Base-by-base conservation (phyloP, 805 yeast species). In the Hyphopichia homilentoma region DNA sequence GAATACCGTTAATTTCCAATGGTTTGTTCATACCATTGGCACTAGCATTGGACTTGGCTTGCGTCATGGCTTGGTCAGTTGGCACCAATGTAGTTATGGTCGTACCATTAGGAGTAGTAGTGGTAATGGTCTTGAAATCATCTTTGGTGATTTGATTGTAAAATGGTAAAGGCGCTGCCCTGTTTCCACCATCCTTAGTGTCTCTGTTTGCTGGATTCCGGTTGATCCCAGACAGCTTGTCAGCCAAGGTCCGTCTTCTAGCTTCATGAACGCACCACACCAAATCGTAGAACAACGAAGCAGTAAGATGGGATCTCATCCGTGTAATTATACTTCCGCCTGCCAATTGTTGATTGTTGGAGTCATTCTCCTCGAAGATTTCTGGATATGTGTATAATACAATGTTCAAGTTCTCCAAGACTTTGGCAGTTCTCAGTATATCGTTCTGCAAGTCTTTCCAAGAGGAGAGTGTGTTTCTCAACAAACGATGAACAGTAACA, bases 261-360 rank as follows among this genome's bases (percentile, higher is more conserved):
- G 96, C 96, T 51, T 89, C 97, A 57, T 89, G 97, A 29, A 89
- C 82, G 54, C 95, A 84, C 88, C 95, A 88, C 8, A 89, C 90
- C 32, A 89, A 68, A 57, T 89, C 97, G 52, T 89, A 89, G 48
- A 89, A 89, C 32, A 89, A 59, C 0, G 96, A 87, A 1, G 93
- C 95, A 0, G 96, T 84, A 45, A 89, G 67, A 57, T 89, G 97
- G 0, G 95, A 85, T 48, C 97, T 73, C 94, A 89, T 89, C 37
- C 89, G 70, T 3, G 84, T 75, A 30, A 89, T 84, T 19, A 89
- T 84, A 22, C 68, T 61, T 5, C 65, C 63, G 11, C 48, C 51
- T 11, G 37, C 31, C 11, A 21, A 16, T 14, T 7, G 12, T n/a
- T 16, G 18, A 13, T 25, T 29, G 4, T 39, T 38, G 13, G 43